Conservation (phyloP, 1,284 basidiomycete genomes). For the Pascua sp. region DNA sequence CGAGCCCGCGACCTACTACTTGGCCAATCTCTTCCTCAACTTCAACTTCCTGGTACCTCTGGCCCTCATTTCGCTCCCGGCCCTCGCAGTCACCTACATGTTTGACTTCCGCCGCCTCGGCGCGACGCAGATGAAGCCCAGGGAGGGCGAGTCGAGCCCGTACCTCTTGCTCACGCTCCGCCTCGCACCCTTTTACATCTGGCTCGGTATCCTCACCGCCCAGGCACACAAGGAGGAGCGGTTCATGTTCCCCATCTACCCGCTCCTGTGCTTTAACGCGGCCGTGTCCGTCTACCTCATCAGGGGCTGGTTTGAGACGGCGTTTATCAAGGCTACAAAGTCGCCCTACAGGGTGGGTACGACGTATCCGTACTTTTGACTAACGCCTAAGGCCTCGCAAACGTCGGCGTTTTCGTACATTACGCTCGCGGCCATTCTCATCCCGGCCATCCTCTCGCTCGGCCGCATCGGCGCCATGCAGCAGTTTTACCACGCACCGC, state of each 20-base stretch:
- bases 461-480: slow-evolving; percentile 76
- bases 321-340: slow-evolving; percentile 67
- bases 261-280: slow-evolving; percentile 89
- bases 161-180: slow-evolving; percentile 71
- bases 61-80: slow-evolving; percentile 74
- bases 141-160: slow-evolving; percentile 64
- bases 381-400: slow-evolving; percentile 59
- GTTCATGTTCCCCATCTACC: slow-evolving; percentile 95
- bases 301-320: slow-evolving; percentile 78
- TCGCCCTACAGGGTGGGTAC: slow-evolving; percentile 63
- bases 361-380: too few species aligned
- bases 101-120: slow-evolving; percentile 78
- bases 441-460: slow-evolving; percentile 66
- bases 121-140: slow-evolving; percentile 55
- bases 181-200: slow-evolving; percentile 81
- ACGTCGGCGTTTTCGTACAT: slow-evolving; percentile 70
- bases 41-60: slow-evolving; percentile 84
- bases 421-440: slow-evolving; percentile 66
- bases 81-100: slow-evolving; percentile 68
- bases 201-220: slow-evolving; percentile 70
- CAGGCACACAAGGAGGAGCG: slow-evolving; percentile 97
- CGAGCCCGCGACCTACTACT: slow-evolving; percentile 78
- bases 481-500: slow-evolving; percentile 86
- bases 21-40: slow-evolving; percentile 83
- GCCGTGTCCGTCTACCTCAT: slow-evolving; percentile 77